Base-by-base conservation (phyloP, 2,329 filamentous ascomycete species). In the Westerdykella ornata region DNA sequence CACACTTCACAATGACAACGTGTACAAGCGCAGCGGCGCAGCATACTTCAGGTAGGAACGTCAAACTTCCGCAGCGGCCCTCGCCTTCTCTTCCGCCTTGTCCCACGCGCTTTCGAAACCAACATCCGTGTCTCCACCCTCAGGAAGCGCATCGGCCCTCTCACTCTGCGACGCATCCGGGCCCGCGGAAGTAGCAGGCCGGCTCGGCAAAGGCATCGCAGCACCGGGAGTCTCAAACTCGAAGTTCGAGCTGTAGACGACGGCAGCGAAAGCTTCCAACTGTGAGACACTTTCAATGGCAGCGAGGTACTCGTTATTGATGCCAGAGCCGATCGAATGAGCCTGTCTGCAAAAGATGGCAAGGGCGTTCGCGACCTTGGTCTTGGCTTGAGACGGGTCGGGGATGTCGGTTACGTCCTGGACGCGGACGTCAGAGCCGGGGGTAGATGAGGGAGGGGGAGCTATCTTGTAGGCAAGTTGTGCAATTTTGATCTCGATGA, bases 321-420 rank as follows among this genome's bases (percentile, higher is more conserved):
- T 60, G 6, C 60, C 69, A 77, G 82, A 65, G 78, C 89, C 90
- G 52, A 98, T 94, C 40, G 74, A 77, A 65, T 95, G 89, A 4
- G 90, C 90, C 70, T 98, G 89, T 52, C 88, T 80, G 30, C 88
- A 92, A 55, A 97, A 78, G 5, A 94, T 84, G 2, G 90, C 94
- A 28, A 98, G 73, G 39, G 94, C 83, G 66, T 87, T 94, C 35
- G 92, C 92, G 31, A 98, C 76, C 68, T 89, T 90, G 30, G 83
- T 74, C 54, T 76, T 78, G 28, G 68, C 68, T 39, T 72, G 70
- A 14, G 64, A 57, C 18, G 68, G 65, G 60, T 74, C 36, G n/a
- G 16, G n/a, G 8, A 17, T 17, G 30, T 33, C 30, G 30, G 30
- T 33, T 7, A 33, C 30, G 13, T 80, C 77, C 19, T 74, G 69